phyloP scores from a whole-genome alignment of 176 grass and related monocot genomes.

The Carex pumila region DNA sequence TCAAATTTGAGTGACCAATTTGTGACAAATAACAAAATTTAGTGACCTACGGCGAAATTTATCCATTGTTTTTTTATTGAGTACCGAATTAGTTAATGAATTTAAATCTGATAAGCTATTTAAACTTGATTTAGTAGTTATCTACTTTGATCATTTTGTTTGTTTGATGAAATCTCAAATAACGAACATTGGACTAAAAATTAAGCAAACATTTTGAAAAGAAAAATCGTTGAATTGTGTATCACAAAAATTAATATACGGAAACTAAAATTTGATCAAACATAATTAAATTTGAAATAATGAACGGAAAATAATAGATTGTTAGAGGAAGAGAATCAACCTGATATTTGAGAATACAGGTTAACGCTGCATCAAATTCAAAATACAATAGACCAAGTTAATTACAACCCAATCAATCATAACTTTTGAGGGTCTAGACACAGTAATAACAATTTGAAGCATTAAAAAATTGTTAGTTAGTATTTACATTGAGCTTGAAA shows the following conservation, averaged over 20 bases:
- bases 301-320: neutral
- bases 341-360: neutral
- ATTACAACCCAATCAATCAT: neutral
- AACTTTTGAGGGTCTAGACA: neutral
- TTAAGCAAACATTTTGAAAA: neutral
- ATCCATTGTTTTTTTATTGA: too few relatives aligned
- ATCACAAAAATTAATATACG: neutral
- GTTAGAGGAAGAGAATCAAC: neutral
- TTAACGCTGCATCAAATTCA: neutral
- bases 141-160: too few relatives aligned
- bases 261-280: neutral
- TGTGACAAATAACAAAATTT: too few relatives aligned
- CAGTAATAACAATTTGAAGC: neutral
- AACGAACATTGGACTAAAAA: neutral
- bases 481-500: neutral
- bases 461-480: neutral
- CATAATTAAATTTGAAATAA: neutral
- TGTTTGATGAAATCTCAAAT: too few relatives aligned
- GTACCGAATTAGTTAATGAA: too few relatives aligned
- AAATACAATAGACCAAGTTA: neutral
- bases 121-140: too few relatives aligned
- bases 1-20: too few relatives aligned
- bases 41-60: too few relatives aligned
- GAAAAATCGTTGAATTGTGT: neutral
- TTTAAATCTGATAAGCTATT: too few relatives aligned